Evolutionary conservation across 345 rosid species (phyloP).

Genomic region (Odontarrhena argentea): DNA sequence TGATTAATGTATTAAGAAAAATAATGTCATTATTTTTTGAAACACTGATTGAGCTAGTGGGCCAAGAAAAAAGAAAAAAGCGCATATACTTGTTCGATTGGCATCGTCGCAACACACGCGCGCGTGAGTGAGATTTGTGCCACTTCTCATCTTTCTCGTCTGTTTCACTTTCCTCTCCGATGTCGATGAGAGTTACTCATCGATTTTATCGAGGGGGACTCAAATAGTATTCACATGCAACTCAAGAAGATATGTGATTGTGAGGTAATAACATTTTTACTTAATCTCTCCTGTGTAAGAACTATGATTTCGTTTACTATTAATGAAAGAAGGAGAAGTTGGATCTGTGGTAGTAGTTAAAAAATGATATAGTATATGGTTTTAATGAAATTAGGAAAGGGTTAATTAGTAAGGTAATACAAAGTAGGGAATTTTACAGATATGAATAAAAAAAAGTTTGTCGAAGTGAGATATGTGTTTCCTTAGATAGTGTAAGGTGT

Average conservation of each 20-base stretch:
- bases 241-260: neutral
- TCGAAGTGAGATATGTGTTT: conserved; percentile 33
- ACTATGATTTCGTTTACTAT: neutral
- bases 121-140: neutral
- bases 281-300: neutral
- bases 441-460: conserved; percentile 32
- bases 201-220: conserved; percentile 17
- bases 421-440: conserved; percentile 35
- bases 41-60: no score
- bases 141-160: no score
- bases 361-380: conserved; percentile 20
- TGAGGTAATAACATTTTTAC: neutral
- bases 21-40: no score
- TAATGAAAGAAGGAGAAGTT: neutral
- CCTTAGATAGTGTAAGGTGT: conserved; percentile 52
- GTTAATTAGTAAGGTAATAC: conserved; percentile 37
- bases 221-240: neutral
- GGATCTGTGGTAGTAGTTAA: neutral
- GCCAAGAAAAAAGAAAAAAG: no score
- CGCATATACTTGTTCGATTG: neutral
- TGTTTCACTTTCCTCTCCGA: neutral
- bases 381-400: conserved; percentile 39
- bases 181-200: conserved; percentile 11
- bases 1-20: no score
- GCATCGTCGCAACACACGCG: conserved; percentile 27